Conservation (phyloP, 768 basidiomycete species). For the Rhodocollybia butyracea region DNA sequence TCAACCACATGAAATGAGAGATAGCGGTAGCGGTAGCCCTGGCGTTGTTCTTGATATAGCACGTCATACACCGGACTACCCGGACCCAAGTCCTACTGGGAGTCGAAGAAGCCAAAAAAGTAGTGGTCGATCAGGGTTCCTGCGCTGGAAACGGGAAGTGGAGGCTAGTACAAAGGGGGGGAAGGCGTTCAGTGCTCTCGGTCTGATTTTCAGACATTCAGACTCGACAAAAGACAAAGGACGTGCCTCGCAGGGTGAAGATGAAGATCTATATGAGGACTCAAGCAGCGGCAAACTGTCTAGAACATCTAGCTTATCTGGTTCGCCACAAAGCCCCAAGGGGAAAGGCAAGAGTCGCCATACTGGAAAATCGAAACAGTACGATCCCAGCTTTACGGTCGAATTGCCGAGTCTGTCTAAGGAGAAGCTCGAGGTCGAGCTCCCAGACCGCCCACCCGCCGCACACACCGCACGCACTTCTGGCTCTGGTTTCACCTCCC, state of each 20-base stretch:
- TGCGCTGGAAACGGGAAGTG: constrained; percentile 42
- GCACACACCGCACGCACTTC: neutral
- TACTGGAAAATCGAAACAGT: constrained; percentile 2
- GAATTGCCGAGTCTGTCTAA: constrained; percentile 8
- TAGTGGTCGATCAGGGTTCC: constrained; percentile 36
- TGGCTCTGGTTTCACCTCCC: constrained; percentile 17
- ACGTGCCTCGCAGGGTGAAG: constrained; percentile 17
- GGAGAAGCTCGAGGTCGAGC: neutral
- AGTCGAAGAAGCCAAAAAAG: constrained; percentile 8
- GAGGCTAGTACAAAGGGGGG: constrained; percentile 29
- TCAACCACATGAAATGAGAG: constrained; percentile 4
- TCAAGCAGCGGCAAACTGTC: constrained; percentile 15
- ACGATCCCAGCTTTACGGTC: constrained; percentile 8
- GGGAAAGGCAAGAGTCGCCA: constrained; percentile 11
- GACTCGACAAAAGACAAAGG: constrained; percentile 21
- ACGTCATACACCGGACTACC: constrained; percentile 3
- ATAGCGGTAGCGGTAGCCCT: constrained; percentile 15
- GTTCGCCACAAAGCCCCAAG: constrained; percentile 8
- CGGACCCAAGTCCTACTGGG: constrained; percentile 1
- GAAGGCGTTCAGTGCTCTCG: constrained; percentile 26
- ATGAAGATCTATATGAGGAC: constrained; percentile 22
- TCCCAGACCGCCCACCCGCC: neutral
- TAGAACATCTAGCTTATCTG: neutral
- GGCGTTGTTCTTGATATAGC: constrained; percentile 17
- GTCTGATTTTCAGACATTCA: constrained; percentile 42